phyloP scores from a whole-genome alignment of 345 rosid species.

The Salix arbutifolia region DNA sequence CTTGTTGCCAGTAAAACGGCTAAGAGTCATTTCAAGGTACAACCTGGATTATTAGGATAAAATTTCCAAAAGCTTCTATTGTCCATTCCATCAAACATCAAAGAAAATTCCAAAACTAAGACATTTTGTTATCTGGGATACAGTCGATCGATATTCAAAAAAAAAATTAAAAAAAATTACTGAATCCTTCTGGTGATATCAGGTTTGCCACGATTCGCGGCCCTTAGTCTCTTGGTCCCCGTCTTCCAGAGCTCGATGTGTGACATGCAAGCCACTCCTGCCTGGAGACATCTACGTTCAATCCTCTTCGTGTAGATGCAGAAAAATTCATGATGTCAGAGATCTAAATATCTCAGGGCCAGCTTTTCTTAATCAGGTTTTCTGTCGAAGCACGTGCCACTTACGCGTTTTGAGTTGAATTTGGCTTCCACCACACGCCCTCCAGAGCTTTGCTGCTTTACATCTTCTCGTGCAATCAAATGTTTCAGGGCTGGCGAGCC shows the following conservation, averaged over 20 bases:
- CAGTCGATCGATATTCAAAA: not conserved
- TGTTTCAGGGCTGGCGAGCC: not conserved
- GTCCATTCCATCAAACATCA: not conserved
- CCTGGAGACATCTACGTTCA: not conserved
- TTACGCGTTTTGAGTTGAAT: conserved; percentile 11
- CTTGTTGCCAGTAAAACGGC: not conserved
- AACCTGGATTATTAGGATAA: conserved; percentile 3
- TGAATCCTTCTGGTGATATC: not conserved
- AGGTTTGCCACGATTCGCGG: conserved; percentile 1
- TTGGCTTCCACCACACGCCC: conserved; percentile 14
- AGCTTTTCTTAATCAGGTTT: not conserved
- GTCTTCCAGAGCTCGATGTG: not conserved
- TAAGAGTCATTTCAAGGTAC: conserved; percentile 1
- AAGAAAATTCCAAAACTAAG: not conserved
- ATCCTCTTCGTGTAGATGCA: not conserved
- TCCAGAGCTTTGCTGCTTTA: not conserved
- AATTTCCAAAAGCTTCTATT: not conserved
- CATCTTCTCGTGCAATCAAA: conserved; percentile 8
- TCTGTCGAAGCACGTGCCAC: conserved; percentile 19
- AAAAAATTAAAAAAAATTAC: not conserved
- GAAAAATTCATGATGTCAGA: not conserved
- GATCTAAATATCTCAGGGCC: not conserved
- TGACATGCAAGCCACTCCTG: not conserved
- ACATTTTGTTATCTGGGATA: not conserved
- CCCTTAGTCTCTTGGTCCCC: not conserved